phyloP scores from a whole-genome alignment of 1,284 basidiomycete genomes.

The Kalmanozyma brasiliensis region DNA sequence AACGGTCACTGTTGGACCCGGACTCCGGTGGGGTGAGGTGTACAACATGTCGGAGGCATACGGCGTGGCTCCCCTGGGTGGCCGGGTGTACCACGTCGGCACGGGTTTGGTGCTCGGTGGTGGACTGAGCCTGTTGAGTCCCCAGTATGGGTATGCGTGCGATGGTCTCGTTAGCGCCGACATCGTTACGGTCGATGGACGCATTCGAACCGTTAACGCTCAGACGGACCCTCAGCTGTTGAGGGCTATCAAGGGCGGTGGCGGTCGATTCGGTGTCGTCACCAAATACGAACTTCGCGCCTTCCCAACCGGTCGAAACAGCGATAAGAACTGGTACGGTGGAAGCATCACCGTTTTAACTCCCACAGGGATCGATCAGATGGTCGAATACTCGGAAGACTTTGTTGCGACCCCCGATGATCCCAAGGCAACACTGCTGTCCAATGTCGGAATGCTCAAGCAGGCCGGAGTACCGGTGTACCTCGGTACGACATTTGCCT shows the following conservation, averaged over 20 bases:
- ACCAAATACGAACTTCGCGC: conserved; percentile 32
- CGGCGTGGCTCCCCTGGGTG: conserved; percentile 40
- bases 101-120: conserved; percentile 50
- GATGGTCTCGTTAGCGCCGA: conserved; percentile 32
- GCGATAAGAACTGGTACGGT: conserved; percentile 35
- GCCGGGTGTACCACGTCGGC: conserved; percentile 39
- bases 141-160: conserved; percentile 44
- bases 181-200: conserved; percentile 31
- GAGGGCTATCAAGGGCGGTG: conserved; percentile 48
- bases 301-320: conserved; percentile 14
- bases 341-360: conserved; percentile 19
- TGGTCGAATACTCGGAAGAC: conserved; percentile 20
- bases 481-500: conserved; percentile 16
- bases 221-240: conserved; percentile 22
- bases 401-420: conserved; percentile 29
- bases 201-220: conserved; percentile 4
- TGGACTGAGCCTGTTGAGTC: conserved; percentile 36
- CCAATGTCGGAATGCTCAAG: conserved; percentile 33
- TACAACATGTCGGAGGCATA: conserved; percentile 16
- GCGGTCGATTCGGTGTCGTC: conserved; percentile 51
- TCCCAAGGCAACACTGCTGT: conserved; percentile 23
- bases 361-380: conserved; percentile 4
- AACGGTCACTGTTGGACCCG: conserved; percentile 28
- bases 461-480: conserved; percentile 2
- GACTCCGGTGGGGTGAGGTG: conserved; percentile 40